Base-by-base conservation (phyloP, 805 yeast species). In the Saturnispora ahearnii region DNA sequence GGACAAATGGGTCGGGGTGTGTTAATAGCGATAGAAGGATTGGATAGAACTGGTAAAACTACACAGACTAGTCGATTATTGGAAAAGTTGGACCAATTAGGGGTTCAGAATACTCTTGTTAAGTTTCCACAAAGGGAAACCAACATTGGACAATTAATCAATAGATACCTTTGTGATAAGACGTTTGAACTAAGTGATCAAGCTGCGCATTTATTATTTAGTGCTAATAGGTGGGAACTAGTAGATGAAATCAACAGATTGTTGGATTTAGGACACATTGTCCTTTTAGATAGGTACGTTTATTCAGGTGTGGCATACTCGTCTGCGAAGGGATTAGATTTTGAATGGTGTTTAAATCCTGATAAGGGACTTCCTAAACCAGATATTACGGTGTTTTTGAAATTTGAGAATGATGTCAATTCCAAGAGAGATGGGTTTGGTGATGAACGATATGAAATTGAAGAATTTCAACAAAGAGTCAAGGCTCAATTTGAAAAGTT, bases 221-320 rank as follows among this genome's bases (percentile, higher is more conserved):
- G 89, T 56, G 96, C 98, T 1, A 93, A 93, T 60, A 70, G 99
- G 55, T 93, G 99, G 99, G 99, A 93, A 63, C 58, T 79, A 22
- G 75, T 73, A 1, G 64, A 69, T 1, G 62, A 64, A 4, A 79
- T 93, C 5, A 61, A 66, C 10, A 50, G 60, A 1, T 60, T 69
- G 11, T 63, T 89, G 18, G 57, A 65, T 1, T 54, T 62, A 0
- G 96, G 96, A 1, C 62, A 61, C 11, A 42, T 32, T 4, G 74
- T 93, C 1, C 72, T 93, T 0, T 63, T 90, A 51, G 99, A 93
- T 62, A 71, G 99, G 55, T 93, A 91, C 60, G 84, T 86, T 4
- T 91, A 87, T 60, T 88, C 97, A 0, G 99, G 99, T 0, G 78
- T 89, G 3, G 96, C 96, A 5, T 93, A 91, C 62, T 82, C 96